phyloP scores from a whole-genome alignment of 1,284 basidiomycete genomes.

The Naganishia sp. region DNA sequence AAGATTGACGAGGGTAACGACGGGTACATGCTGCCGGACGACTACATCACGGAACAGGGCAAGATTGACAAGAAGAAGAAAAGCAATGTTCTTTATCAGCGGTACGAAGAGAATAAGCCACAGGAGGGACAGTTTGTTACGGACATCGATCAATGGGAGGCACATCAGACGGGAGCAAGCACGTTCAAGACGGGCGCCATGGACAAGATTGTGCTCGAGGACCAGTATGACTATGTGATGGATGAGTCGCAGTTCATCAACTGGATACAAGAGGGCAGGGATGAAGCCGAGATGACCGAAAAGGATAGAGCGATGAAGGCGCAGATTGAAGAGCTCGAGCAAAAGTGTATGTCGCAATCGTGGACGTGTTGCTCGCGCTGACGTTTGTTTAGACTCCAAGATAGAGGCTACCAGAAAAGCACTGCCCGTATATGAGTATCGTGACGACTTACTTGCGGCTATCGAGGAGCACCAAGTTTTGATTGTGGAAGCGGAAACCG shows the following conservation, averaged over 20 bases:
- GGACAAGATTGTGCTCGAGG: slow-evolving; percentile 76
- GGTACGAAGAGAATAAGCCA: slow-evolving; percentile 80
- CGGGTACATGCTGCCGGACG: slow-evolving; percentile 91
- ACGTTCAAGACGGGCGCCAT: slow-evolving; percentile 84
- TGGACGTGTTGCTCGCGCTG: slow-evolving; percentile 1
- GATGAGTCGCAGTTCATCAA: slow-evolving; percentile 96
- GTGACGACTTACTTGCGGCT: slow-evolving; percentile 82
- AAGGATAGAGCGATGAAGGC: slow-evolving; percentile 81
- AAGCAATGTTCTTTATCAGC: slow-evolving; percentile 86
- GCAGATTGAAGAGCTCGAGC: slow-evolving; percentile 89
- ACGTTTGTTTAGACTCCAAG: slow-evolving; percentile 63
- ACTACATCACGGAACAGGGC: slow-evolving; percentile 98
- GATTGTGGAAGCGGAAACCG: slow-evolving; percentile 90
- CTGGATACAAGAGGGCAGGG: slow-evolving; percentile 82
- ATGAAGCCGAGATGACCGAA: slow-evolving; percentile 77
- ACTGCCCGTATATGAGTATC: slow-evolving; percentile 83
- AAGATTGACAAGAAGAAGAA: slow-evolving; percentile 97
- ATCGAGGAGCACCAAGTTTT: slow-evolving; percentile 88
- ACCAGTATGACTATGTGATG: slow-evolving; percentile 92
- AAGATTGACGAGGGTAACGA: slow-evolving; percentile 92
- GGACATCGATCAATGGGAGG: slow-evolving; percentile 96
- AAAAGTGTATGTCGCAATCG: slow-evolving; percentile 65
- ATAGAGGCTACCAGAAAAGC: slow-evolving; percentile 91
- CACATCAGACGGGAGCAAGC: slow-evolving; percentile 83
- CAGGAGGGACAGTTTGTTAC: slow-evolving; percentile 85